These are phyloP conservation scores for Calonectria leucothoes DNA, from an alignment of 2,329 filamentous ascomycete genomes.

Conservation along the genomic window DNA sequence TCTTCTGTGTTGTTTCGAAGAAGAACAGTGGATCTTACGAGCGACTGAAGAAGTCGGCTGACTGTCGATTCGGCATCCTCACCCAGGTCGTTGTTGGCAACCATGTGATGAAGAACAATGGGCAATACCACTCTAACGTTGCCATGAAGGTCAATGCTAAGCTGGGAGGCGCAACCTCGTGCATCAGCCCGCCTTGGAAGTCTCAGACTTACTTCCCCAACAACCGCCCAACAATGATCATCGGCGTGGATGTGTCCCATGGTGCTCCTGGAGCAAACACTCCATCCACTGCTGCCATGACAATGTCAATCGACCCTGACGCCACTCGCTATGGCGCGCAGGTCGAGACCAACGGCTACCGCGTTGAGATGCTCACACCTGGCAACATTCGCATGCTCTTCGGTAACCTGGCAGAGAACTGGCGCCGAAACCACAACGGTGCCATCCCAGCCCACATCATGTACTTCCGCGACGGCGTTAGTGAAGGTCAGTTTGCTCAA, in stretches of 20 bases:
- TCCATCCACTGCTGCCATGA: slow-evolving; percentile 88
- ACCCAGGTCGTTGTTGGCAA: slow-evolving; percentile 83
- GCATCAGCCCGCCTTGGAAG: slow-evolving; percentile 50
- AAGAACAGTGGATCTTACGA: slow-evolving; percentile 81
- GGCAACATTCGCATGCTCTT: slow-evolving; percentile 76
- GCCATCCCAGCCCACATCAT: slow-evolving; percentile 77
- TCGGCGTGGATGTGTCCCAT: slow-evolving; percentile 94
- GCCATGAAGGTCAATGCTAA: slow-evolving; percentile 98
- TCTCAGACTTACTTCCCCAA: slow-evolving; percentile 50
- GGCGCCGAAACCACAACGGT: slow-evolving; percentile 66
- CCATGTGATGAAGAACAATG: slow-evolving; percentile 76
- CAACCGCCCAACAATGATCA: slow-evolving; percentile 77
- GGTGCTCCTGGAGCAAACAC: slow-evolving; percentile 73
- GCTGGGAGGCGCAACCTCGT: slow-evolving; percentile 83
- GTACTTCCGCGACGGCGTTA: slow-evolving; percentile 94
- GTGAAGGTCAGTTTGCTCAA: slow-evolving; percentile 84
- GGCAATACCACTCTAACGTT: slow-evolving; percentile 93
- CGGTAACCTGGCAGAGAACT: slow-evolving; percentile 70
- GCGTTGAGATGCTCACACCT: slow-evolving; percentile 81
- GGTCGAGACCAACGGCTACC: slow-evolving; percentile 85
- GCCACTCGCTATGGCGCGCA: slow-evolving; percentile 82
- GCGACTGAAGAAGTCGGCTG: slow-evolving; percentile 88
- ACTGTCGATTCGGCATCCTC: slow-evolving; percentile 85
- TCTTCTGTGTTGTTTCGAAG: slow-evolving; percentile 82
- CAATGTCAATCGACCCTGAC: slow-evolving; percentile 79